phyloP scores from a whole-genome alignment of 805 yeast genomes.

The Saturnispora galanensis region DNA sequence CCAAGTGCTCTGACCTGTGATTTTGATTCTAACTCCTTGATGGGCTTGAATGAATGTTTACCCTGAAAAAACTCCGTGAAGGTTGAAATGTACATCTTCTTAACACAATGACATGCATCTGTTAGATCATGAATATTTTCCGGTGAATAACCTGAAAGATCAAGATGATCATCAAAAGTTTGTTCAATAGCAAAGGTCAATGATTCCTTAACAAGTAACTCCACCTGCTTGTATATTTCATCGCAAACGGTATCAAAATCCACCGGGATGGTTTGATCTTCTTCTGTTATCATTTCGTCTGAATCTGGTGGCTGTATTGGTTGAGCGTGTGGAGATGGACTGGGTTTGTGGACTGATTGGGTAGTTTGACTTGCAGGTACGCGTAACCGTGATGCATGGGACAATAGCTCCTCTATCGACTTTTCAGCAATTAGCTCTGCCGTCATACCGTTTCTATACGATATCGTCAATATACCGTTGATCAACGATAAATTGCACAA shows the following conservation, averaged over 20 bases:
- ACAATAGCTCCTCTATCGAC: conserved; percentile 27
- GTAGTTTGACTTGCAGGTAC: too few relatives aligned
- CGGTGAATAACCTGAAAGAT: conserved; percentile 39
- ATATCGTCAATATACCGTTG: conserved; percentile 56
- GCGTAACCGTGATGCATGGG: not conserved
- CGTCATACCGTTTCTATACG: conserved; percentile 36
- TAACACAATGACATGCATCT: conserved; percentile 35
- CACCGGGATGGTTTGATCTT: conserved; percentile 2
- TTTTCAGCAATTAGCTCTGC: conserved; percentile 34
- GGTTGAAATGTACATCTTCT: conserved; percentile 45
- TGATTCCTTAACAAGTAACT: conserved; percentile 32
- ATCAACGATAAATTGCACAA: conserved; percentile 69
- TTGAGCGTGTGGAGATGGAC: too few relatives aligned
- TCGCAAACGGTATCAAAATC: not conserved
- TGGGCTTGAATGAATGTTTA: conserved; percentile 13
- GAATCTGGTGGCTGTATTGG: too few relatives aligned
- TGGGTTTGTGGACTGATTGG: too few relatives aligned
- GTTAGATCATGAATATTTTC: conserved; percentile 26
- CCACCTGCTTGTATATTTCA: conserved; percentile 32
- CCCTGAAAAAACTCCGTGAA: conserved; percentile 40
- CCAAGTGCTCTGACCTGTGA: conserved; percentile 13
- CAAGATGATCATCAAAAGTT: conserved; percentile 50
- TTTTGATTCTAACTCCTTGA: conserved; percentile 14
- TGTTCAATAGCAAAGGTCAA: conserved; percentile 41
- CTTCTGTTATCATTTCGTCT: conserved; percentile 13